Base-by-base conservation (phyloP, 495 filamentous ascomycete genomes). In the Pyrenula aspistea region DNA sequence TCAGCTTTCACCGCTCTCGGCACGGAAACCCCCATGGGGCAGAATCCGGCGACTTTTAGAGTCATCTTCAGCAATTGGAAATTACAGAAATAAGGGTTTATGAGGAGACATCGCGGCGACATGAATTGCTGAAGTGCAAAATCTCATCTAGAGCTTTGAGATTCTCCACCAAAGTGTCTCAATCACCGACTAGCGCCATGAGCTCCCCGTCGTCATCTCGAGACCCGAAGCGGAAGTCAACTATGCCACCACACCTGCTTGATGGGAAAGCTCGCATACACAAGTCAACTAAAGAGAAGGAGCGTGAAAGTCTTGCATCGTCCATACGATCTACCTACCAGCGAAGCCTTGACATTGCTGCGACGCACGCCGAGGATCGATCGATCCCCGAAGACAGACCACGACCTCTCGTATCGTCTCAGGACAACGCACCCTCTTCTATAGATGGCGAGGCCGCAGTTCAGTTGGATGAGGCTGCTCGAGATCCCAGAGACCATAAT, bases 401-500 rank as follows among this genome's bases (percentile, higher is more conserved):
- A 63, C 49, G 55, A 60, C 49, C 54, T 57, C 47, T 62, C 68
- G 56, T 55, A 60, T 49, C 65, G 57, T 50, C 49, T 58, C 56
- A 63, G 49, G 55, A 20, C 48, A 24, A 57, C 15, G 4, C 3
- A 24, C 2, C 21, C 21, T 24, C 22, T 23, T 25, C 15, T 20
- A 21, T 57, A 49, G 36, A 57, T 55, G 24, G 61, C 60, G 20
- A 59, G 36, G 21, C 31, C 57, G 21, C 55, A 61, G 56, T 59
- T 60, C 48, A 61, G 58, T 22, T 86, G 60, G 83, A 81, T 68
- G 85, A 85, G 57, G 79, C 84, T 20, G 83, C 87, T 22, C 76
- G 88, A 62, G 88, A 92, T 70, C 80, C 83, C 20, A 72, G 85
- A 61, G 89, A 94, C 66, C 82, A 86, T 65, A 79, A 78, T 42